A percentile compares a stretch with the other conserved stretches of the same genome.
Conservation (phyloP, 1,139 yeast genomes). For the Yamadazyma spencermartinsiae region DNA sequence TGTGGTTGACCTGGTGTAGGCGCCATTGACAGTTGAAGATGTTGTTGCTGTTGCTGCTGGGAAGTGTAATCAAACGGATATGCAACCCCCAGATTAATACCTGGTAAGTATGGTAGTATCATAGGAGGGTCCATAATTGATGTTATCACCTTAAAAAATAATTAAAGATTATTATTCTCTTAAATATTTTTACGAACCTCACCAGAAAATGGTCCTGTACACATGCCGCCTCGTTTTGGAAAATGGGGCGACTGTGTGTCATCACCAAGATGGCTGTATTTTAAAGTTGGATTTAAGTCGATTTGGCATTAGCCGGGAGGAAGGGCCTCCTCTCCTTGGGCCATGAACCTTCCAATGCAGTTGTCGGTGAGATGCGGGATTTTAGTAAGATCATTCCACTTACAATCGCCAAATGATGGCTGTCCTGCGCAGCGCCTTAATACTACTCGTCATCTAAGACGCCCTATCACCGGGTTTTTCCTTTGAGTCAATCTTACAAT, state of each 20-base stretch:
- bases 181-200: conserved; percentile 14
- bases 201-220: background rate
- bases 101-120: conserved; percentile 14
- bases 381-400: too few relatives aligned
- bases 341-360: too few relatives aligned
- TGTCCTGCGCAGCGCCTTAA: too few relatives aligned
- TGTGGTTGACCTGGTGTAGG: conserved; percentile 10
- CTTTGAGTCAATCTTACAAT: too few relatives aligned
- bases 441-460: too few relatives aligned
- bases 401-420: too few relatives aligned
- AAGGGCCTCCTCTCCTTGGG: too few relatives aligned
- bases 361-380: too few relatives aligned
- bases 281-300: too few relatives aligned
- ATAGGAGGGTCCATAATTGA: background rate
- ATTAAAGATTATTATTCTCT: conserved; percentile 8
- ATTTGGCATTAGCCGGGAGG: too few relatives aligned
- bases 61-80: background rate
- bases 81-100: conserved; percentile 12
- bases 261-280: too few relatives aligned
- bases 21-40: conserved; percentile 4
- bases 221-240: background rate
- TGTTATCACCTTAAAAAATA: conserved; percentile 1
- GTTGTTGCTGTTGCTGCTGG: conserved; percentile 10
- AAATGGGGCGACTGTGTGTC: background rate
- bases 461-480: too few relatives aligned